phyloP scores from a whole-genome alignment of 2,329 filamentous ascomycete species.

The Colletotrichum sp. region DNA sequence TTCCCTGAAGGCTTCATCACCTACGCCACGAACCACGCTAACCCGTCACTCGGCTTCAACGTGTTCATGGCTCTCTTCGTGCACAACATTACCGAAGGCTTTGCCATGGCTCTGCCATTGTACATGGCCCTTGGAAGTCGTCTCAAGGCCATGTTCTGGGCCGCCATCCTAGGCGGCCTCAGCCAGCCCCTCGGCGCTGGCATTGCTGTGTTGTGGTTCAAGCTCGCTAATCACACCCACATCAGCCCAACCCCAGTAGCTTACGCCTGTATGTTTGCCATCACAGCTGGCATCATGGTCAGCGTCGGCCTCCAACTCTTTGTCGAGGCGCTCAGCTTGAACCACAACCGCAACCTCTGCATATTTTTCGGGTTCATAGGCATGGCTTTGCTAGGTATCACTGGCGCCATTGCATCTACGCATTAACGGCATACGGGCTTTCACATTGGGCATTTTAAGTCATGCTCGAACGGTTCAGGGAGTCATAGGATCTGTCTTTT shows the following conservation, averaged over 20 bases:
- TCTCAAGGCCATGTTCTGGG: slow-evolving; percentile 82
- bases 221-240: slow-evolving; percentile 62
- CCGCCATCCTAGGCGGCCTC: slow-evolving; percentile 81
- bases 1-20: slow-evolving; percentile 89
- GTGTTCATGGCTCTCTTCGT: slow-evolving; percentile 97
- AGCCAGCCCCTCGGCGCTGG: slow-evolving; percentile 87
- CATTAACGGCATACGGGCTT: background rate
- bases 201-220: slow-evolving; percentile 86
- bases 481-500: background rate
- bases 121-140: slow-evolving; percentile 89
- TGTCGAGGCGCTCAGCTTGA: slow-evolving; percentile 82
- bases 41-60: slow-evolving; percentile 83
- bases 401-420: slow-evolving; percentile 61
- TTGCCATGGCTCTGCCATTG: slow-evolving; percentile 88
- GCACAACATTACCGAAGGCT: slow-evolving; percentile 97
- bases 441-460: background rate
- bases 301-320: slow-evolving; percentile 91
- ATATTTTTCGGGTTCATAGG: slow-evolving; percentile 83
- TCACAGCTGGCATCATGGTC: slow-evolving; percentile 93
- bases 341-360: slow-evolving; percentile 78
- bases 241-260: slow-evolving; percentile 58
- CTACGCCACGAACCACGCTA: slow-evolving; percentile 96
- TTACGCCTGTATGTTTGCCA: slow-evolving; percentile 84
- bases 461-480: background rate
- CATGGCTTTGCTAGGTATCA: slow-evolving; percentile 86